These are phyloP conservation scores for Tolypocladium inflatum DNA, from an alignment of 2,329 filamentous ascomycete genomes.

Conservation along the genomic window DNA sequence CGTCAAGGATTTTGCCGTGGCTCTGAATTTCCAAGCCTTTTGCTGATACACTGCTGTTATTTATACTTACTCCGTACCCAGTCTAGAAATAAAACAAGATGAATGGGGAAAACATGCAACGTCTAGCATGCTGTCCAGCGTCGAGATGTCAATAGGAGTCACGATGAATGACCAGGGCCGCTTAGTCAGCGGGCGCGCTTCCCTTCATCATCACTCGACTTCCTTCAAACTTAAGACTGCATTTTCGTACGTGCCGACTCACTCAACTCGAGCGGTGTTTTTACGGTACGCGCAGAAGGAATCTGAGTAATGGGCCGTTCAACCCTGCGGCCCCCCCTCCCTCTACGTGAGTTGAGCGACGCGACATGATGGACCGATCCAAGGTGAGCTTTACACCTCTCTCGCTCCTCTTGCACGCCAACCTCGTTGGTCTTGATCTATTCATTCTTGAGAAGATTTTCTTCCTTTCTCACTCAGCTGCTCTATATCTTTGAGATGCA, in stretches of 20 bases:
- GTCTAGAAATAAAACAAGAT: no score
- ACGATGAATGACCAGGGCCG: neutral
- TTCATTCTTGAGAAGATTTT: neutral
- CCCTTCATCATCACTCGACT: neutral
- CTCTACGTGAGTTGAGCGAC: neutral
- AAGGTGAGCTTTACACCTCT: constrained; percentile 8
- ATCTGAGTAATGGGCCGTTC: neutral
- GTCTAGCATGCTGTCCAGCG: neutral
- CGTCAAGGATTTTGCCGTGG: neutral
- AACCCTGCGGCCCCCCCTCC: neutral
- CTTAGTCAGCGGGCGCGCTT: neutral
- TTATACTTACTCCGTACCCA: neutral
- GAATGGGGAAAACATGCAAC: neutral
- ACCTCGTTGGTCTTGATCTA: neutral
- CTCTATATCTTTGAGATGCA: constrained; percentile 2
- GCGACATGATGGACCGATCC: constrained; percentile 9
- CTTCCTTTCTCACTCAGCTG: constrained; percentile 7
- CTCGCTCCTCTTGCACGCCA: neutral
- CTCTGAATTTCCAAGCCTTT: neutral
- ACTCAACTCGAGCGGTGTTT: neutral
- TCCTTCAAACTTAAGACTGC: neutral
- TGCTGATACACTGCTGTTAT: neutral
- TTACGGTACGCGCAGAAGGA: neutral
- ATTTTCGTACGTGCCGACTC: neutral
- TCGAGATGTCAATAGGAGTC: neutral